phyloP scores from a whole-genome alignment of 805 yeast species.

The Metschnikowia koreensis region DNA sequence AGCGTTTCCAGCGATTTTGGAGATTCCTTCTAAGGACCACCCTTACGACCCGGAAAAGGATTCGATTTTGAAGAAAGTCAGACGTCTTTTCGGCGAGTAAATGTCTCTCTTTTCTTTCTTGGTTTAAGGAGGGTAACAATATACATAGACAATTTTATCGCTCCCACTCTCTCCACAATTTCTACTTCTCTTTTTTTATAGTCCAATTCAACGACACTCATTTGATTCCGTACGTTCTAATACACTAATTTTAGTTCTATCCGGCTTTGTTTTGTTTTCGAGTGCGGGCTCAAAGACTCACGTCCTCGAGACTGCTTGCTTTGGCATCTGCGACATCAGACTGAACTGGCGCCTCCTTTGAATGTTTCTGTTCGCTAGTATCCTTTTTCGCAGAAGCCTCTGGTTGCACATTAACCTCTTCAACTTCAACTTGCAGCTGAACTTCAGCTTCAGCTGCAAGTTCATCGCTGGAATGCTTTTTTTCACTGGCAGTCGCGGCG shows the following conservation, averaged over 20 bases:
- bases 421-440: no score
- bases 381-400: no score
- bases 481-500: no score
- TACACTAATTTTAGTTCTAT: background rate
- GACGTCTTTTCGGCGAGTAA: constrained; percentile 91
- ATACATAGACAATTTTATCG: constrained; percentile 12
- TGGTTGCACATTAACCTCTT: no score
- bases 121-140: no score
- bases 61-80: constrained; percentile 88
- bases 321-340: background rate
- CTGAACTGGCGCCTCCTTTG: no score
- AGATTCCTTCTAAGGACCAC: constrained; percentile 97
- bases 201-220: constrained; percentile 13
- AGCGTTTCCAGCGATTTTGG: constrained; percentile 95
- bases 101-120: background rate
- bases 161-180: no score
- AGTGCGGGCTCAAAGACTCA: background rate
- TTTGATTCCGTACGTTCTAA: background rate
- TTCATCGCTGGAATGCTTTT: background rate
- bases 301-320: constrained; percentile 6
- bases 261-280: background rate
- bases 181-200: constrained; percentile 6
- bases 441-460: background rate
- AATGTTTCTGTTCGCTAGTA: no score
- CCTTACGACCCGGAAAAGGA: constrained; percentile 99